A percentile compares a stretch with the other conserved stretches of the same genome.
phyloP scores from a whole-genome alignment of 176 grass and related monocot species.

The Phyllostachys edulis region DNA sequence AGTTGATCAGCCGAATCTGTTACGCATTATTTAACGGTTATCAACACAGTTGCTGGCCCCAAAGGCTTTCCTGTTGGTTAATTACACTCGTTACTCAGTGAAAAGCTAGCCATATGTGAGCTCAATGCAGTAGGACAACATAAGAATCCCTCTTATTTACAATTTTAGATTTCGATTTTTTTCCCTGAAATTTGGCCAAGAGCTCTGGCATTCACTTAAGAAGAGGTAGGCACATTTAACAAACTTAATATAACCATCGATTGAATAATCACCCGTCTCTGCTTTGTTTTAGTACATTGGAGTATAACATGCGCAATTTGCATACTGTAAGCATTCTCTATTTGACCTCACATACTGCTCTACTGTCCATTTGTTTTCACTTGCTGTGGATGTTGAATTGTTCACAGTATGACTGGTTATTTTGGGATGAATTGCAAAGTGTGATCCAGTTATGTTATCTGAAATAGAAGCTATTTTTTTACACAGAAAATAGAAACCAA shows the following conservation, averaged over 20 bases:
- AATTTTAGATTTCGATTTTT: background rate
- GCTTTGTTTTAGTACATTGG: background rate
- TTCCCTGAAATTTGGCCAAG: no score
- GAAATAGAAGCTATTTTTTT: background rate
- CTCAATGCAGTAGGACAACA: background rate
- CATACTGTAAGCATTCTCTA: background rate
- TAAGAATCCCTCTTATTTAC: background rate
- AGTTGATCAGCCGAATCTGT: background rate
- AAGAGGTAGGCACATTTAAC: no score
- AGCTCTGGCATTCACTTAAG: no score
- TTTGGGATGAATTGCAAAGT: background rate
- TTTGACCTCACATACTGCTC: background rate
- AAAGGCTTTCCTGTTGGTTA: background rate
- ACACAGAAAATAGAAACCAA: background rate
- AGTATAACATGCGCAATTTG: background rate
- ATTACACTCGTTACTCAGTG: background rate
- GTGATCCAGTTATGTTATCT: background rate
- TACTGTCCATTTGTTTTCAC: background rate
- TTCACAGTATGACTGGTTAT: background rate
- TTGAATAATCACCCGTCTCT: background rate
- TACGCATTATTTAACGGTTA: background rate
- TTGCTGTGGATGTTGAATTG: background rate
- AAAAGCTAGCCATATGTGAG: background rate
- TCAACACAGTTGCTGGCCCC: background rate
- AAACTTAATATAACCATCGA: background rate